A percentile compares a stretch with the other conserved stretches of the same genome.
Conservation (phyloP, 345 rosid genomes). For the Cardiospermum halicacabum region DNA sequence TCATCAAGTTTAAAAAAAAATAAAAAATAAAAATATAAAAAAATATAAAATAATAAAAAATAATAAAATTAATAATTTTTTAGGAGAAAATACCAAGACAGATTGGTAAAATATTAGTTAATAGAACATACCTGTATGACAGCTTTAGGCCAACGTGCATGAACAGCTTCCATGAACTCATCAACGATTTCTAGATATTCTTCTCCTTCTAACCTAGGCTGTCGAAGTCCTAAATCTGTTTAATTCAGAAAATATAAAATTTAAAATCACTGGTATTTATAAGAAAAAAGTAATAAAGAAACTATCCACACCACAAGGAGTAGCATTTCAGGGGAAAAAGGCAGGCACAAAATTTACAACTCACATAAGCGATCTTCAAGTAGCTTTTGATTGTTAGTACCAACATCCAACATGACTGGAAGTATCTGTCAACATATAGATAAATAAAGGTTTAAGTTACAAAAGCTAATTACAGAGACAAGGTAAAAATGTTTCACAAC, state of each 20-base stretch:
- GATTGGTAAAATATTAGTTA: constrained; percentile 16
- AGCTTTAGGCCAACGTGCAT: constrained; percentile 95
- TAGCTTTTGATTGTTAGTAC: constrained; percentile 87
- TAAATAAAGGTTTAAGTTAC: constrained; percentile 15
- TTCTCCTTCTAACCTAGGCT: constrained; percentile 91
- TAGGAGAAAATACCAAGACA: too few species aligned
- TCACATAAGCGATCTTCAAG: constrained; percentile 86
- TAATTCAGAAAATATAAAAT: constrained; percentile 13
- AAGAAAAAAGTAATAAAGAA: background rate
- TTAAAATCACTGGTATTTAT: constrained; percentile 11
- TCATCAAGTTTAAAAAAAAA: constrained; percentile 24
- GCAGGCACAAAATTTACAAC: constrained; percentile 23
- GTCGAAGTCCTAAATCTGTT: constrained; percentile 87
- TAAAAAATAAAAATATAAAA: too few species aligned
- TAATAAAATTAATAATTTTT: too few species aligned
- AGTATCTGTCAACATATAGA: constrained; percentile 51
- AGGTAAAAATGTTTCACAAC: background rate
- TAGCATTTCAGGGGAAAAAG: constrained; percentile 1
- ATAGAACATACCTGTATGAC: constrained; percentile 72
- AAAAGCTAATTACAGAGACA: constrained; percentile 4
- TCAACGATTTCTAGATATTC: constrained; percentile 82
- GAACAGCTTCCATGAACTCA: constrained; percentile 97
- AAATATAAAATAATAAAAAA: too few species aligned
- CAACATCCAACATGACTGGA: constrained; percentile 95
- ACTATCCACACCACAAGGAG: constrained; percentile 13